These are phyloP conservation scores for Omphalotus guepiniiformis DNA, from an alignment of 768 basidiomycete species.

Conservation along the genomic window DNA sequence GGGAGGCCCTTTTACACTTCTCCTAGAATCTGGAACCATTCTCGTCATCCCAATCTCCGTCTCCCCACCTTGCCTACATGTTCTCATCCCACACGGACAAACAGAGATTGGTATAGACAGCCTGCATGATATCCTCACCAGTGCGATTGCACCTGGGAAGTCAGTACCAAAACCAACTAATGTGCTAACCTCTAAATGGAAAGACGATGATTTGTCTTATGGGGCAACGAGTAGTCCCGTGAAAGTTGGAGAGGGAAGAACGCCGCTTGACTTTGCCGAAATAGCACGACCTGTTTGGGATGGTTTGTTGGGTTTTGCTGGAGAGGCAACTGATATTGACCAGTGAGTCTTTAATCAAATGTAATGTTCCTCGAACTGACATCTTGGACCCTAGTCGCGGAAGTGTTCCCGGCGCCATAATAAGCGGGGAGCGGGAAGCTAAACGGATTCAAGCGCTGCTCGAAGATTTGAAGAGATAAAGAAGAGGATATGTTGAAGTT, in stretches of 20 bases:
- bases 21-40: neutral
- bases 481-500: too few relatives aligned
- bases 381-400: neutral
- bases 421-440: conserved; percentile 8
- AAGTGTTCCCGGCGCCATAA: conserved; percentile 8
- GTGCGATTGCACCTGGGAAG: neutral
- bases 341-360: conserved; percentile 2
- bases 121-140: conserved; percentile 1
- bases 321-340: conserved; percentile 6
- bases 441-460: neutral
- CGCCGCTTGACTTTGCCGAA: conserved; percentile 8
- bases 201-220: conserved; percentile 2
- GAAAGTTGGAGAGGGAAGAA: neutral
- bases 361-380: neutral
- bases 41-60: conserved; percentile 3
- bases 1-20: conserved; percentile 1
- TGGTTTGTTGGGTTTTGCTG: conserved; percentile 6
- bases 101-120: neutral
- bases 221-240: conserved; percentile 8
- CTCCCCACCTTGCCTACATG: conserved; percentile 1
- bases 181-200: conserved; percentile 2
- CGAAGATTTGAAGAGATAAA: too few relatives aligned
- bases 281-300: conserved; percentile 4
- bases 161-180: conserved; percentile 3
- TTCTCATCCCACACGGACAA: neutral